phyloP scores from a whole-genome alignment of 2,329 filamentous ascomycete genomes.

The Pseudogymnoascus sp. region DNA sequence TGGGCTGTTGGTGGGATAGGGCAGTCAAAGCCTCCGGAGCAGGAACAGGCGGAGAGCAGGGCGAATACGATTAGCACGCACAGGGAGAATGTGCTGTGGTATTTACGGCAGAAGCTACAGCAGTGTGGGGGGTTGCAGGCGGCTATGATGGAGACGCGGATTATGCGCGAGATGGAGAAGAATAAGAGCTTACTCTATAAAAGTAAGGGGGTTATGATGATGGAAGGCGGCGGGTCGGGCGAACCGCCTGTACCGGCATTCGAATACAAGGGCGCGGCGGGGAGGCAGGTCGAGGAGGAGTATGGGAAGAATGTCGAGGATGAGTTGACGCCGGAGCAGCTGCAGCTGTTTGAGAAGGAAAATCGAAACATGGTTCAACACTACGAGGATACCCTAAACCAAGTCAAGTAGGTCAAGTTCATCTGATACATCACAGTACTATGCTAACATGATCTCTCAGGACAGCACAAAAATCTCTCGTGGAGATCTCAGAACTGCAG shows the following conservation, averaged over 20 bases:
- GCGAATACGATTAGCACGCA: constrained; percentile 62
- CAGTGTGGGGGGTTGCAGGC: constrained; percentile 72
- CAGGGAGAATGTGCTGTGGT: constrained; percentile 78
- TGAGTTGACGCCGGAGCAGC: constrained; percentile 72
- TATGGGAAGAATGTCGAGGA: constrained; percentile 31
- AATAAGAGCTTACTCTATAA: constrained; percentile 80
- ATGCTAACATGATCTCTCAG: constrained; percentile 37
- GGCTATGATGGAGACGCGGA: constrained; percentile 84
- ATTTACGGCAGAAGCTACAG: constrained; percentile 68
- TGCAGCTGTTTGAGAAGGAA: constrained; percentile 88
- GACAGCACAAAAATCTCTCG: constrained; percentile 78
- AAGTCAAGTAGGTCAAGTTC: constrained; percentile 67
- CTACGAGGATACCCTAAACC: constrained; percentile 88
- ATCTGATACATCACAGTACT: not conserved
- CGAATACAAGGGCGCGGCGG: constrained; percentile 14
- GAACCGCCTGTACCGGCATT: constrained; percentile 15
- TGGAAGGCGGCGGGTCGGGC: constrained; percentile 22
- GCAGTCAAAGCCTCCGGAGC: constrained; percentile 54
- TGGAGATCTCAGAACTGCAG: constrained; percentile 91
- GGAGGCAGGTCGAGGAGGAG: constrained; percentile 20
- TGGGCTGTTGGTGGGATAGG: constrained; percentile 63
- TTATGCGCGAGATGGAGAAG: constrained; percentile 81
- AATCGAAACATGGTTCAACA: constrained; percentile 90
- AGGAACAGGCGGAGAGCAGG: constrained; percentile 64
- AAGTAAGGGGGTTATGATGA: constrained; percentile 35